Conservation (phyloP, 768 basidiomycete genomes). For the Leccinum subgranulosum region DNA sequence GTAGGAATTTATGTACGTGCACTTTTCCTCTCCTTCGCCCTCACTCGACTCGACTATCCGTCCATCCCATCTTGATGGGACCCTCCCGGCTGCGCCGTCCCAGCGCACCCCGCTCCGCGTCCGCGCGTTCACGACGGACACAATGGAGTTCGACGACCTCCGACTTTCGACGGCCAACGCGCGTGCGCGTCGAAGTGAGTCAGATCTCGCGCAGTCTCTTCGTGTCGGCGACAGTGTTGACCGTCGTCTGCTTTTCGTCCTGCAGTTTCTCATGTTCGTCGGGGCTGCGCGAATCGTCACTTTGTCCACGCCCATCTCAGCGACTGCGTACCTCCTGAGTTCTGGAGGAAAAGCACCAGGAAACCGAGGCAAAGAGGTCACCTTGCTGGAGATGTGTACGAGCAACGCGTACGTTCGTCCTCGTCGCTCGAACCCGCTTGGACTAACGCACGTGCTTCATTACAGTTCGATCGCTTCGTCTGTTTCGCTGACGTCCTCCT, state of each 20-base stretch:
- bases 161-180: constrained; percentile 21
- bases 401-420: constrained; percentile 18
- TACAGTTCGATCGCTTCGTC: constrained; percentile 17
- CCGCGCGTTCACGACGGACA: too few relatives aligned
- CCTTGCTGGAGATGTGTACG: constrained; percentile 9
- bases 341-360: neutral
- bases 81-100: too few relatives aligned
- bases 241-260: neutral
- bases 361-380: too few relatives aligned
- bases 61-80: too few relatives aligned
- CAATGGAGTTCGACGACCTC: constrained; percentile 1
- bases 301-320: constrained; percentile 33
- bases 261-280: constrained; percentile 30
- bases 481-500: constrained; percentile 21
- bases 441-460: neutral
- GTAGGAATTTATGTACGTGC: too few relatives aligned
- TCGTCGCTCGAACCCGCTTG: neutral
- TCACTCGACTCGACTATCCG: too few relatives aligned
- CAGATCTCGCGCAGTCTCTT: neutral
- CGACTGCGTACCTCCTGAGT: constrained; percentile 24
- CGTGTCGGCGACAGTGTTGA: neutral
- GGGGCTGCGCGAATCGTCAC: constrained; percentile 28
- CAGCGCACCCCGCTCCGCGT: too few relatives aligned
- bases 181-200: constrained; percentile 29
- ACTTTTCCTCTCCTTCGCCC: too few relatives aligned